phyloP scores from a whole-genome alignment of 108 stramenopile species.

The Cyclostephanos tholiformis region DNA sequence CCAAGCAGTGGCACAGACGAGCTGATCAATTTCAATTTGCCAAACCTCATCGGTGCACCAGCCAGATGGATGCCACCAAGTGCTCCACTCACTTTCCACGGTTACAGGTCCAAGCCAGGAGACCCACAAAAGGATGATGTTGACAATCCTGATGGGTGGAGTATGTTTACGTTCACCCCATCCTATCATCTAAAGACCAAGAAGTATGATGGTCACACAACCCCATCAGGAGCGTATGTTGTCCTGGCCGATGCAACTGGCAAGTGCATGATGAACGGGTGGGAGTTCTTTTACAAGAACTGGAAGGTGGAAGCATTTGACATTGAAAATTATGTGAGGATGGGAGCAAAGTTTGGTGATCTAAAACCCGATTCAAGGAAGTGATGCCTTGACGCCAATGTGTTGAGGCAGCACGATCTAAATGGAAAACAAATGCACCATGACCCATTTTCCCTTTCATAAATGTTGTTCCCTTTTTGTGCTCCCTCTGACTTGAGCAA shows the following conservation, averaged over 20 bases:
- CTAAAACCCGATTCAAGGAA: background rate
- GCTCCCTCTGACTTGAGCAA: background rate
- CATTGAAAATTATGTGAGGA: background rate
- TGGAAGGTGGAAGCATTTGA: constrained; percentile 12
- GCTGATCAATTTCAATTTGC: too few relatives aligned
- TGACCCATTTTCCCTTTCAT: background rate
- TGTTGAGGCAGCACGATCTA: constrained; percentile 3
- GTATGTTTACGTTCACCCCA: constrained; percentile 4
- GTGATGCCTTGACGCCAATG: constrained; percentile 3
- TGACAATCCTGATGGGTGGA: constrained; percentile 16
- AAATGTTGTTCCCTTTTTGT: background rate
- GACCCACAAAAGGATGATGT: background rate
- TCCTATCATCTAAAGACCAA: background rate
- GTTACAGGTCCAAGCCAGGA: constrained; percentile 9
- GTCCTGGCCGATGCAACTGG: background rate
- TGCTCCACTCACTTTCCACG: too few relatives aligned
- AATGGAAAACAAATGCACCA: background rate
- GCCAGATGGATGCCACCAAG: too few relatives aligned
- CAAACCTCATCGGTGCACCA: too few relatives aligned
- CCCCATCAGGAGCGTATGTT: background rate
- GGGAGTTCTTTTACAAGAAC: constrained; percentile 6
- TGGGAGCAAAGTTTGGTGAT: background rate
- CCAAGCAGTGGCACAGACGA: too few relatives aligned
- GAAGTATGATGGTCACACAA: background rate
- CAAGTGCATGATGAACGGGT: background rate